These are phyloP conservation scores for Styphnolobium japonicum DNA, from an alignment of 306 rosid species.

Conservation along the genomic window DNA sequence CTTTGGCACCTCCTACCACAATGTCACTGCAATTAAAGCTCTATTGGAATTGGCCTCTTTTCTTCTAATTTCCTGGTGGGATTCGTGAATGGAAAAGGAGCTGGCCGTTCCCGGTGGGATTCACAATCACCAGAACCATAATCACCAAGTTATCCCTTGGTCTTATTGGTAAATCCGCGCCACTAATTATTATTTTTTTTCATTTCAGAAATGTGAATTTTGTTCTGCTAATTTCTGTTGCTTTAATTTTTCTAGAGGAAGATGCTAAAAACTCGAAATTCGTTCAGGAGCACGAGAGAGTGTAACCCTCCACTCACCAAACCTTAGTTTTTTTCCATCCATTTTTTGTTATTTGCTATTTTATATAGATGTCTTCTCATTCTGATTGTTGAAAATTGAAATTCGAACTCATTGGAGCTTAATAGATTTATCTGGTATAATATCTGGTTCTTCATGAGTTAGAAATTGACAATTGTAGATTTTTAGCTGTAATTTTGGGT, in stretches of 20 bases:
- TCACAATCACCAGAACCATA: too few species aligned
- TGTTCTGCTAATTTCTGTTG: background rate
- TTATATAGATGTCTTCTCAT: background rate
- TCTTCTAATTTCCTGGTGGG: too few species aligned
- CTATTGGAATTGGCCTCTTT: too few species aligned
- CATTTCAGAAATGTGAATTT: too few species aligned
- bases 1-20: too few species aligned
- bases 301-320: conserved; percentile 33
- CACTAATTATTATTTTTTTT: too few species aligned
- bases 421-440: background rate
- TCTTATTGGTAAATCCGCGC: too few species aligned
- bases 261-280: conserved; percentile 74
- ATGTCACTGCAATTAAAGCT: too few species aligned
- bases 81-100: too few species aligned
- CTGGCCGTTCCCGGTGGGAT: too few species aligned
- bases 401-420: background rate
- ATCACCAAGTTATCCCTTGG: too few species aligned
- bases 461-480: background rate
- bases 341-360: background rate
- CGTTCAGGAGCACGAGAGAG: conserved; percentile 68
- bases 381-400: background rate
- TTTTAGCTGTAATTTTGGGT: background rate
- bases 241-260: conserved; percentile 55
- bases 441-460: background rate
- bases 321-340: conserved; percentile 19